These are phyloP conservation scores for Peronosclerospora sorghi DNA, from an alignment of 352 stramenopile genomes.

Conservation along the genomic window DNA sequence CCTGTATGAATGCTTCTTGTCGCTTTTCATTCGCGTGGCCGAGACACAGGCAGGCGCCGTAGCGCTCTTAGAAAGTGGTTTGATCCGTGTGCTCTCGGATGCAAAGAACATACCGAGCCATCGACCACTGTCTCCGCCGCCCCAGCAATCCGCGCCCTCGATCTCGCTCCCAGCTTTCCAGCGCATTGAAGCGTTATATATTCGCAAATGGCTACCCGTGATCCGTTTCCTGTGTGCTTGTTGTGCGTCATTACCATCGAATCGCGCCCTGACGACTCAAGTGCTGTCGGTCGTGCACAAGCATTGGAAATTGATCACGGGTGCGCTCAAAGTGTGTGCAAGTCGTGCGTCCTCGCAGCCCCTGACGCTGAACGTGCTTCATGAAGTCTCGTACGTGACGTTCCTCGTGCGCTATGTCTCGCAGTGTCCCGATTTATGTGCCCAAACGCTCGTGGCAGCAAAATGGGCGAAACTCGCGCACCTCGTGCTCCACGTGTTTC, in stretches of 20 bases:
- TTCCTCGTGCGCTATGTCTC: constrained; percentile 74
- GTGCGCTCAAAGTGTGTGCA: constrained; percentile 48
- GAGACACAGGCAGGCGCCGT: constrained; percentile 50
- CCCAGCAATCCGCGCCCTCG: constrained; percentile 21
- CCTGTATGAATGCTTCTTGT: constrained; percentile 78
- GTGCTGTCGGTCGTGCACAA: constrained; percentile 46
- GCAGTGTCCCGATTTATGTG: constrained; percentile 60
- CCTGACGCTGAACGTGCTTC: constrained; percentile 46
- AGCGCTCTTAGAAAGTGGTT: constrained; percentile 55
- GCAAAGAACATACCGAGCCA: constrained; percentile 53
- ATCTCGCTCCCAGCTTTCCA: constrained; percentile 40
- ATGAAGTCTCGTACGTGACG: constrained; percentile 63
- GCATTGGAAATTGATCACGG: constrained; percentile 63
- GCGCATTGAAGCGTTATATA: constrained; percentile 50
- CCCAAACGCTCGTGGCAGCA: constrained; percentile 36
- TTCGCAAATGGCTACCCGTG: constrained; percentile 68
- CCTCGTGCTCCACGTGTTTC: constrained; percentile 48
- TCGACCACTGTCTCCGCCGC: constrained; percentile 45
- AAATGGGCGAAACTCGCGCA: constrained; percentile 79
- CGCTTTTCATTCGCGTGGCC: constrained; percentile 57
- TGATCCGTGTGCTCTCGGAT: constrained; percentile 55
- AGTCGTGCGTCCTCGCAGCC: constrained; percentile 15
- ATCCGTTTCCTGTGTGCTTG: constrained; percentile 50
- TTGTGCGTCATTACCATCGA: constrained; percentile 55
- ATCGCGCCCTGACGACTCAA: constrained; percentile 47